A percentile compares a stretch with the other conserved stretches of the same genome.
These are phyloP conservation scores for Cocos nucifera DNA, from an alignment of 176 grass and related monocot genomes.

Conservation along the genomic window DNA sequence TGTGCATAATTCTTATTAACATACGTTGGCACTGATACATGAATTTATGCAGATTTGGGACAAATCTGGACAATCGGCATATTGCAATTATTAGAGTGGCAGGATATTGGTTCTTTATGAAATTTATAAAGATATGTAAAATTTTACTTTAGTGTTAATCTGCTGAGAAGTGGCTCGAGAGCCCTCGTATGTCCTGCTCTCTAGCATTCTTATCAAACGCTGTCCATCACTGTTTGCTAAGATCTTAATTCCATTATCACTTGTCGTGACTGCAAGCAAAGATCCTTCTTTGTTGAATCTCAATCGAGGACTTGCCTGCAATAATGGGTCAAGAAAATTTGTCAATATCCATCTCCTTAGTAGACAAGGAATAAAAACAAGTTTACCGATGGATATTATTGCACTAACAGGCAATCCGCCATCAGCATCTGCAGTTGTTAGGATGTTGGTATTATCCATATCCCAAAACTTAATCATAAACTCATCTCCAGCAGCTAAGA, in stretches of 20 bases:
- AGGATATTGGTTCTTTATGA: too few species aligned
- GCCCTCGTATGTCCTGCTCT: conserved; percentile 75
- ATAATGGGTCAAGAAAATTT: conserved; percentile 12
- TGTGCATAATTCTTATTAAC: too few species aligned
- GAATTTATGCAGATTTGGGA: too few species aligned
- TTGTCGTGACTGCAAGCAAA: conserved; percentile 85
- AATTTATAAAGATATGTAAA: background rate
- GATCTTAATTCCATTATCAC: conserved; percentile 94
- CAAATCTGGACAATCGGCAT: too few species aligned
- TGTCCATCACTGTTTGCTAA: conserved; percentile 91
- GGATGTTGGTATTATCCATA: conserved; percentile 87
- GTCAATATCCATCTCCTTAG: too few species aligned
- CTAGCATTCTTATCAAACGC: conserved; percentile 76
- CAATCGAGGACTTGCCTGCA: conserved; percentile 81
- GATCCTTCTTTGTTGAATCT: conserved; percentile 99
- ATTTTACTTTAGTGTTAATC: conserved; percentile 43
- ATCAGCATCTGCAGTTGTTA: conserved; percentile 71
- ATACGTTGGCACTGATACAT: too few species aligned
- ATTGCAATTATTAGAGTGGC: too few species aligned
- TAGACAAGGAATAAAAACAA: too few species aligned
- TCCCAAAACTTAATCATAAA: conserved; percentile 98
- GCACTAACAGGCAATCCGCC: conserved; percentile 81
- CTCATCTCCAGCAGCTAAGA: conserved; percentile 97
- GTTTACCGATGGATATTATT: too few species aligned
- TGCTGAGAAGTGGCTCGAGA: conserved; percentile 69